phyloP scores from a whole-genome alignment of 306 rosid genomes.

The Inga oerstediana region DNA sequence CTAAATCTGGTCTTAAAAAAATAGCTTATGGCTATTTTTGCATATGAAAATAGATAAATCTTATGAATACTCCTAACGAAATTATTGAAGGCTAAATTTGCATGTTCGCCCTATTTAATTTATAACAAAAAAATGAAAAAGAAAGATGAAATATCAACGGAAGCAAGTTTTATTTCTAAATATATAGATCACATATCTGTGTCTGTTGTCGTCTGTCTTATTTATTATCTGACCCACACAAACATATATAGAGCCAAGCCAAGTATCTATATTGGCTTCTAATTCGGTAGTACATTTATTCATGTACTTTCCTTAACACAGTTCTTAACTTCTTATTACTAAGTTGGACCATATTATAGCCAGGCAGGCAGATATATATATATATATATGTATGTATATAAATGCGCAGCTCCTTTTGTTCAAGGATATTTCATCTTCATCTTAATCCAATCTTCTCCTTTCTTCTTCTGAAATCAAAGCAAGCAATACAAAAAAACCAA shows the following conservation, averaged over 20 bases:
- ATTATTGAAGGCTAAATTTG: too few species aligned
- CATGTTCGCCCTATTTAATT: too few species aligned
- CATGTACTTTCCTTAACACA: neutral
- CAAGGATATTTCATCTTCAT: neutral
- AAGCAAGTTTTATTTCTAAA: too few species aligned
- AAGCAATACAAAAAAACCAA: neutral
- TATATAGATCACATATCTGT: too few species aligned
- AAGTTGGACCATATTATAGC: neutral
- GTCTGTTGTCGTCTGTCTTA: too few species aligned
- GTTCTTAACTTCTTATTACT: neutral
- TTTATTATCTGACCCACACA: too few species aligned
- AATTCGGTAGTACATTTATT: neutral
- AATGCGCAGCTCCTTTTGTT: neutral
- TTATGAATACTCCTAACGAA: too few species aligned
- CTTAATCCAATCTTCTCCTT: neutral
- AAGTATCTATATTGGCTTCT: neutral
- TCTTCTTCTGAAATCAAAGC: neutral
- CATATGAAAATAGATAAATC: too few species aligned
- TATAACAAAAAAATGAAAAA: too few species aligned
- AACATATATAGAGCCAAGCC: neutral
- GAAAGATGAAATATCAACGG: too few species aligned
- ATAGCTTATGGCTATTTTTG: too few species aligned
- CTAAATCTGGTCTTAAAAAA: too few species aligned
- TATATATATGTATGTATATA: fast-evolving
- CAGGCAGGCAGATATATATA: neutral